Percentiles rank a stretch among this genome's conserved stretches.
phyloP scores from a whole-genome alignment of 148 eudicot species.

The Suaeda aralocaspica region DNA sequence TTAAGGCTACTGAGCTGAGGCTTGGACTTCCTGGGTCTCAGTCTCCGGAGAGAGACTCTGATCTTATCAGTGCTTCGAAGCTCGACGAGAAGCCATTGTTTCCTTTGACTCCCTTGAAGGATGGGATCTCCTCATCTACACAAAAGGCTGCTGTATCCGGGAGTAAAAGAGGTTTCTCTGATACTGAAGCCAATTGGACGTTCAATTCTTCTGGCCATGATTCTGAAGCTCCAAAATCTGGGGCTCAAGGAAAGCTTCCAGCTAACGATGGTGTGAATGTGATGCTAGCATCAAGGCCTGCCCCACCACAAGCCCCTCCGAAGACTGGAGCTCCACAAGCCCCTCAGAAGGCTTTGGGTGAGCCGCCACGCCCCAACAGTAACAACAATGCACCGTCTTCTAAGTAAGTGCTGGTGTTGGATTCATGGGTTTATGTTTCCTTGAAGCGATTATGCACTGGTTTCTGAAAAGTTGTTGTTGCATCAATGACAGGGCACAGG shows the following conservation, averaged over 20 bases:
- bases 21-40: constrained; percentile 93
- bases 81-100: constrained; percentile 81
- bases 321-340: constrained; percentile 38
- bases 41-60: constrained; percentile 70
- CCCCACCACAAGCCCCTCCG: constrained; percentile 20
- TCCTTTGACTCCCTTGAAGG: constrained; percentile 72
- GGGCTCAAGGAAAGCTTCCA: constrained; percentile 41
- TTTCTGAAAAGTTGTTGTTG: constrained; percentile 14
- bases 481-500: constrained; percentile 65
- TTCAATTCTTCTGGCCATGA: constrained; percentile 35
- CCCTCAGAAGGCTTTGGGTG: constrained; percentile 41
- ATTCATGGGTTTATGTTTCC: background rate
- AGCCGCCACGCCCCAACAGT: constrained; percentile 34
- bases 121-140: constrained; percentile 37
- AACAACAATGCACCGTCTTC: constrained; percentile 59
- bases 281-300: constrained; percentile 30
- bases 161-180: constrained; percentile 80
- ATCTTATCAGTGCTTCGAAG: constrained; percentile 44
- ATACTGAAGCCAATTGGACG: constrained; percentile 57
- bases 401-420: constrained; percentile 45
- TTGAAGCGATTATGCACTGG: background rate
- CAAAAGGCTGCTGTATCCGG: constrained; percentile 63
- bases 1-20: constrained; percentile 89
- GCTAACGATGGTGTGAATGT: constrained; percentile 30
- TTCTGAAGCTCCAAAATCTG: constrained; percentile 33